Evolutionary conservation across 2,329 filamentous ascomycete species (phyloP), one percentile per base, ranked within the genome.

Genomic region (Hymenoscyphus scutula): DNA sequence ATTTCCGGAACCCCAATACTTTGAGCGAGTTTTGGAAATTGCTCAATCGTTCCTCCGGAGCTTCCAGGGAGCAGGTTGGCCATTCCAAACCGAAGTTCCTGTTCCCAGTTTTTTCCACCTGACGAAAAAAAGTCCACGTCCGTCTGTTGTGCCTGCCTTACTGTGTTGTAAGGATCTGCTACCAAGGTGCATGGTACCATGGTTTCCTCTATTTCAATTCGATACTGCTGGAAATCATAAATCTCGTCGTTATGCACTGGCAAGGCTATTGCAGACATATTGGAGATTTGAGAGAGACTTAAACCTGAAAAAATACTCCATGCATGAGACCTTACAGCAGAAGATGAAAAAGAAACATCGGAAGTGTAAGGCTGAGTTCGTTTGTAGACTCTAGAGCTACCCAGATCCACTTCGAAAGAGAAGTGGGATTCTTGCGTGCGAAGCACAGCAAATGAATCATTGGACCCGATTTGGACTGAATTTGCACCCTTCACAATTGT

Each of bases 211-310:
- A 34, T 10, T 15, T 15, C 41, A 30, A 59, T 41, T 17, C 11
- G 27, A 23, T 62, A 62, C 10, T 45, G 17, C 38, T 34, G 15
- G 15, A 25, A 32, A 30, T 62, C 56, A 17, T 23, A 59, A 6
- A 62, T 56, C 5, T 62, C 61, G 38, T 45, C 15, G 3, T 5
- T 8, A 30, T 59, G 56, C 10, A 62, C 15, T 30, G 61, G 61
- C 34, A 62, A 45, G 8, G 56, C 61, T 17, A 62, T 54, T 13
- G 56, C 56, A 11, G 61, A 62, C 3, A 62, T n/a, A 19, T 11
- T 30, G 17, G 61, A 62, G 19, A 62, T 23, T 19, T 62, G n/a
- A 15, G 56, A 62, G 3, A 62, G 37, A 56, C 56, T 62, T 51
- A 62, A 48, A 2, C 56, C 61, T 3, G 61, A 59, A 17, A 62